phyloP scores from a whole-genome alignment of 148 eudicot species.

The Rhododendron griersonianum region DNA sequence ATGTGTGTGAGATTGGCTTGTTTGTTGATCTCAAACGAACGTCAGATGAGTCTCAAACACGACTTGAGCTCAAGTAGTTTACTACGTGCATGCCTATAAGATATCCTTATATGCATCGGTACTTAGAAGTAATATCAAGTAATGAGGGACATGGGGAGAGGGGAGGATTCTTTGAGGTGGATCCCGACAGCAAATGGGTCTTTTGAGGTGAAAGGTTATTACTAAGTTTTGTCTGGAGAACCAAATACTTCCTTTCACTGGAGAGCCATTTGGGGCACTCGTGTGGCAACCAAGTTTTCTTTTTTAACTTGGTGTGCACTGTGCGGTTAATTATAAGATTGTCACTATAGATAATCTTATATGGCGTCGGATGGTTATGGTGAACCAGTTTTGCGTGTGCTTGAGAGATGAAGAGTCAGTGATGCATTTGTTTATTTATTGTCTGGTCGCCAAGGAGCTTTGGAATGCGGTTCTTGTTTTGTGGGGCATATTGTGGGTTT shows the following conservation, averaged over 20 bases:
- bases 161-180: background rate
- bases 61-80: background rate
- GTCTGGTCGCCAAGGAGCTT: no score
- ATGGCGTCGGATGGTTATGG: no score
- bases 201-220: background rate
- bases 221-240: background rate
- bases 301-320: background rate
- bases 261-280: background rate
- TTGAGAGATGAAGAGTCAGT: no score
- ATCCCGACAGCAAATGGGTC: background rate
- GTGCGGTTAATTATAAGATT: no score
- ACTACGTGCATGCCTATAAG: background rate
- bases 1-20: background rate
- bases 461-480: no score
- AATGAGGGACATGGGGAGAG: background rate
- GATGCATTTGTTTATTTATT: no score
- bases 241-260: no score
- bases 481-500: background rate
- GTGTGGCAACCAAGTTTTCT: background rate
- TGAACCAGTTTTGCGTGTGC: no score
- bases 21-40: background rate
- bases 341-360: no score
- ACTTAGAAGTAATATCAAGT: background rate
- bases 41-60: background rate
- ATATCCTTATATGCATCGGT: background rate